phyloP scores from a whole-genome alignment of 2,329 filamentous ascomycete species.

The Stagonosporopsis tanaceti region DNA sequence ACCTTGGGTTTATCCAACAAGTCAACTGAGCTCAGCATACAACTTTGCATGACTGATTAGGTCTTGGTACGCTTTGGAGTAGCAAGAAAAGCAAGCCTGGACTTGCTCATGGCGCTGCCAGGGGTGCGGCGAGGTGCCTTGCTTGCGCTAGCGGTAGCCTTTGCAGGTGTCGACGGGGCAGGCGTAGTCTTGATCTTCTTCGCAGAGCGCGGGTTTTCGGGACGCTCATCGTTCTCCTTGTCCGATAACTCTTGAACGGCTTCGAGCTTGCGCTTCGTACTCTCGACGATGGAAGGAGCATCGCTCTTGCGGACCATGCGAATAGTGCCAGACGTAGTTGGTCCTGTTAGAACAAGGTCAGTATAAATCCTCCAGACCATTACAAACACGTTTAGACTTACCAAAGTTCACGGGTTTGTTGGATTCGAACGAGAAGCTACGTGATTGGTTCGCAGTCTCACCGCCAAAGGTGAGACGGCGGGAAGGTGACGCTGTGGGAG shows the following conservation, averaged over 20 bases:
- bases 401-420: constrained; percentile 55
- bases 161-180: constrained; percentile 34
- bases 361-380: neutral
- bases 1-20: neutral
- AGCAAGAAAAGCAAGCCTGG: constrained; percentile 49
- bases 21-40: neutral
- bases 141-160: constrained; percentile 39
- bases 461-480: constrained; percentile 48
- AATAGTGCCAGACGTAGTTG: constrained; percentile 49
- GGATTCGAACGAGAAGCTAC: constrained; percentile 60
- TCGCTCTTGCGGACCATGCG: constrained; percentile 57
- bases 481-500: constrained; percentile 39
- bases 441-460: constrained; percentile 39
- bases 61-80: constrained; percentile 49
- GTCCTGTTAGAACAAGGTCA: constrained; percentile 28
- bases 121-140: constrained; percentile 44
- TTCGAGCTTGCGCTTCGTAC: constrained; percentile 58
- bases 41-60: constrained; percentile 14
- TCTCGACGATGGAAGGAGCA: constrained; percentile 38
- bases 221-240: constrained; percentile 54
- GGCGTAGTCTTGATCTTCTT: constrained; percentile 44
- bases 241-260: constrained; percentile 47
- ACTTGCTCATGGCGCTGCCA: constrained; percentile 45
- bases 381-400: constrained; percentile 1
- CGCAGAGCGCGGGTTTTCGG: constrained; percentile 40